Conservation (phyloP, 2,329 filamentous ascomycete species). For the Microsporum audouinii region DNA sequence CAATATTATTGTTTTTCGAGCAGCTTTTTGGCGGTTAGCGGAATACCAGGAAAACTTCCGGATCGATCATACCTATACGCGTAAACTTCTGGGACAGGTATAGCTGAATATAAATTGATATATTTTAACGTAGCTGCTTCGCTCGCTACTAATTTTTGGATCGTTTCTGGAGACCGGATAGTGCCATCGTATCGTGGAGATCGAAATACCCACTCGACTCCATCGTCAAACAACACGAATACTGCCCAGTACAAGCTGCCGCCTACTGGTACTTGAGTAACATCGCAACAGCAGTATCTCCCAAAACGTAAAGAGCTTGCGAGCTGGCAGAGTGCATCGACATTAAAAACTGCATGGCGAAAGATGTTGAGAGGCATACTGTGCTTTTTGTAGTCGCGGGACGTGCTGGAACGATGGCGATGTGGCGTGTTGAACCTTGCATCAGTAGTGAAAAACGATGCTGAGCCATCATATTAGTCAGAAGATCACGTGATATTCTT, state of each 20-base stretch:
- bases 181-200: slow-evolving; percentile 16
- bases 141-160: slow-evolving; percentile 20
- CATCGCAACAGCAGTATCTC: slow-evolving; percentile 15
- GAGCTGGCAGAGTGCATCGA: slow-evolving; percentile 16
- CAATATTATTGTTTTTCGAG: slow-evolving; percentile 19
- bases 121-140: slow-evolving; percentile 25
- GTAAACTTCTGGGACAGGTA: slow-evolving; percentile 25
- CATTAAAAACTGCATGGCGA: slow-evolving; percentile 15
- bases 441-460: no score
- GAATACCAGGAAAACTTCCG: slow-evolving; percentile 5
- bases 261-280: slow-evolving; percentile 17
- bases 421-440: no score
- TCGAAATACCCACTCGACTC: slow-evolving; percentile 23
- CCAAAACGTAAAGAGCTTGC: slow-evolving; percentile 16
- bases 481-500: no score
- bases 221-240: slow-evolving; percentile 23
- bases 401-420: no score
- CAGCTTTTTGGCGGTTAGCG: slow-evolving; percentile 9
- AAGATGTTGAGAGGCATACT: slow-evolving; percentile 5
- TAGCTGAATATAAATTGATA: slow-evolving; percentile 20
- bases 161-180: slow-evolving; percentile 15
- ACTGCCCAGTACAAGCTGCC: slow-evolving; percentile 25
- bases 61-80: slow-evolving; percentile 16
- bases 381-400: not conserved
- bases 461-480: no score